A percentile compares a stretch with the other conserved stretches of the same genome.
Conservation (phyloP, 2,329 filamentous ascomycete species). For the Phyllosticta paracitricarpa region DNA sequence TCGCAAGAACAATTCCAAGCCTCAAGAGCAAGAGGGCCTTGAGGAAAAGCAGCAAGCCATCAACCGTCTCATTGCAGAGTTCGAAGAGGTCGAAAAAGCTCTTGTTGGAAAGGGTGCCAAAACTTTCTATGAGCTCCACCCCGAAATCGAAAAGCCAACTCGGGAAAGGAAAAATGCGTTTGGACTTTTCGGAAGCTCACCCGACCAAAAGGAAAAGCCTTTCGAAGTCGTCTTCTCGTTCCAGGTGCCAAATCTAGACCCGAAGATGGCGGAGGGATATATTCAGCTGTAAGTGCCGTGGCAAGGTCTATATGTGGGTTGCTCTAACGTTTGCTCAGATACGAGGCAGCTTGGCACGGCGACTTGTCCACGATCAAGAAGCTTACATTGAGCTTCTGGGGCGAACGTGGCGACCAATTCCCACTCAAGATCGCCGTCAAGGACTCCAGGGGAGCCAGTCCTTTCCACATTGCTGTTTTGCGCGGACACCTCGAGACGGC, state of each 20-base stretch:
- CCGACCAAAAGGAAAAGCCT: background rate
- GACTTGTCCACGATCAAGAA: slow-evolving; percentile 56
- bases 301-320: background rate
- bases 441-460: slow-evolving; percentile 44
- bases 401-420: slow-evolving; percentile 40
- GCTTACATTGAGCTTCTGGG: slow-evolving; percentile 52
- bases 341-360: slow-evolving; percentile 65
- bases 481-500: slow-evolving; percentile 56
- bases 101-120: slow-evolving; percentile 54
- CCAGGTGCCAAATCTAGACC: slow-evolving; percentile 38
- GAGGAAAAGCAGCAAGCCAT: slow-evolving; percentile 50
- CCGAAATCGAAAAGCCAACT: slow-evolving; percentile 22
- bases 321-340: slow-evolving; percentile 30
- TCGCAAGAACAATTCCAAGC: slow-evolving; percentile 11
- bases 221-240: slow-evolving; percentile 41
- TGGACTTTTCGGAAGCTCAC: background rate
- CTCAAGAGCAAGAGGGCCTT: slow-evolving; percentile 18
- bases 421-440: slow-evolving; percentile 55
- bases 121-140: slow-evolving; percentile 55
- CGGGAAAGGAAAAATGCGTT: background rate
- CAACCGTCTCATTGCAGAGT: slow-evolving; percentile 38
- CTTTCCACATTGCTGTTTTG: slow-evolving; percentile 59
- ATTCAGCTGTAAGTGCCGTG: slow-evolving; percentile 45
- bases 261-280: slow-evolving; percentile 49
- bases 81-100: slow-evolving; percentile 45